A percentile compares a stretch with the other conserved stretches of the same genome.
Conservation (phyloP, 768 basidiomycete genomes). For the Boletus sp. region DNA sequence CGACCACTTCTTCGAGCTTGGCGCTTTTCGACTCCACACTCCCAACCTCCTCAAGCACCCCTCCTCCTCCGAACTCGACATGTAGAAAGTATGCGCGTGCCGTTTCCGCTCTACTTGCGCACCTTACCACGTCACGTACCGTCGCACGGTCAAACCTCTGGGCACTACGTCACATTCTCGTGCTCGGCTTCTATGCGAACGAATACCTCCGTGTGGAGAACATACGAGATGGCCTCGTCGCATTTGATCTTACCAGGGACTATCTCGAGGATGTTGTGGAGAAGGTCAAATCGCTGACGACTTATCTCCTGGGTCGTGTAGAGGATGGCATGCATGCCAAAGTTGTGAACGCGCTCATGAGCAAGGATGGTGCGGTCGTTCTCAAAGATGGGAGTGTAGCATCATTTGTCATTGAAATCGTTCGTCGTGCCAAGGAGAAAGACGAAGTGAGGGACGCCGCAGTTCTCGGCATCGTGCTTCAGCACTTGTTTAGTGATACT, state of each 20-base stretch:
- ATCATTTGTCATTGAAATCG: conserved; percentile 34
- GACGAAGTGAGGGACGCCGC: conserved; percentile 56
- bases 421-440: conserved; percentile 28
- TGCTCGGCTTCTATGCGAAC: conserved; percentile 56
- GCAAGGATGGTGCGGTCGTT: conserved; percentile 21
- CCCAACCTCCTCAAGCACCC: conserved; percentile 38
- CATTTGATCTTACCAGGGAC: conserved; percentile 7
- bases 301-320: conserved; percentile 57
- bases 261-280: conserved; percentile 38
- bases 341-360: conserved; percentile 37
- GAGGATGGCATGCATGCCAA: conserved; percentile 48
- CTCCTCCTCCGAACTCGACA: conserved; percentile 3
- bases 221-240: conserved; percentile 48
- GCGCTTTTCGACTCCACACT: conserved; percentile 60
- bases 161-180: conserved; percentile 67
- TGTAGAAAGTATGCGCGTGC: conserved; percentile 55
- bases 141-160: conserved; percentile 56
- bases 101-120: conserved; percentile 51
- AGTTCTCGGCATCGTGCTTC: conserved; percentile 58
- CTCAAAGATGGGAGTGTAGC: conserved; percentile 20
- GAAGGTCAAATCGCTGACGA: conserved; percentile 49
- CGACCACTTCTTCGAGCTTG: conserved; percentile 50
- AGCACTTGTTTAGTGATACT: conserved; percentile 55
- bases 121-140: conserved; percentile 58
- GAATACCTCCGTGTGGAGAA: conserved; percentile 58